Percentiles rank a stretch among this genome's conserved stretches.
Conservation (phyloP, 495 filamentous ascomycete species). For the Daldinia childiae region DNA sequence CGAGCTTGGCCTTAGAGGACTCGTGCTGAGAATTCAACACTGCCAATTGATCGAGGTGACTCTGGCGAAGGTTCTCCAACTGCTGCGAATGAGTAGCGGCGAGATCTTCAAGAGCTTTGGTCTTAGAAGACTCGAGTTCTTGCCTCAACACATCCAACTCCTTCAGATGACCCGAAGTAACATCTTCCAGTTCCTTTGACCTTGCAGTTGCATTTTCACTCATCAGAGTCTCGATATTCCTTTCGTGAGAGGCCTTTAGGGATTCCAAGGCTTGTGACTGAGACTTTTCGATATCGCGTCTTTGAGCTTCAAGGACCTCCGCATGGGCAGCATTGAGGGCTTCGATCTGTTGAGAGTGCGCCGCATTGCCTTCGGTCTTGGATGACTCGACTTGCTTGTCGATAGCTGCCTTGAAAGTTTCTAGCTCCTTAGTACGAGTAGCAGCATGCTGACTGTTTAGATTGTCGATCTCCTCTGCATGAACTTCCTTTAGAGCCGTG, state of each 20-base stretch:
- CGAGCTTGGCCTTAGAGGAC: constrained; percentile 21
- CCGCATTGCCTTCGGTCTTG: constrained; percentile 43
- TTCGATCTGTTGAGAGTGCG: constrained; percentile 43
- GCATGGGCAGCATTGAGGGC: constrained; percentile 45
- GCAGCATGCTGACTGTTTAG: constrained; percentile 44
- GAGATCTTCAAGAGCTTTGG: constrained; percentile 28
- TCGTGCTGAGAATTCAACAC: constrained; percentile 33
- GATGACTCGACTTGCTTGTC: constrained; percentile 46
- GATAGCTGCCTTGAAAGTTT: constrained; percentile 44
- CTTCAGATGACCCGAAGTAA: constrained; percentile 34
- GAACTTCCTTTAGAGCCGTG: constrained; percentile 36
- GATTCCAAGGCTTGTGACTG: constrained; percentile 43
- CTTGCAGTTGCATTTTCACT: constrained; percentile 38
- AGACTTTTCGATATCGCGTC: constrained; percentile 44
- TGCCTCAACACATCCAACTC: constrained; percentile 39
- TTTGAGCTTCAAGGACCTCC: constrained; percentile 44
- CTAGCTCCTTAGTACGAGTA: constrained; percentile 43
- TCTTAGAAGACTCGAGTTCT: constrained; percentile 31
- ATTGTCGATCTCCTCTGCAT: constrained; percentile 44
- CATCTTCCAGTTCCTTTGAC: constrained; percentile 35
- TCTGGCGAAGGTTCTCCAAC: constrained; percentile 31
- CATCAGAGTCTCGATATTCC: constrained; percentile 38
- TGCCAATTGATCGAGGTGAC: constrained; percentile 24
- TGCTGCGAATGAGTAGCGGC: constrained; percentile 27
- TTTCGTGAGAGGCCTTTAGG: constrained; percentile 43